Conservation (phyloP, 371 early-diverging fungal species). For the Sporodiniella umbellata region DNA sequence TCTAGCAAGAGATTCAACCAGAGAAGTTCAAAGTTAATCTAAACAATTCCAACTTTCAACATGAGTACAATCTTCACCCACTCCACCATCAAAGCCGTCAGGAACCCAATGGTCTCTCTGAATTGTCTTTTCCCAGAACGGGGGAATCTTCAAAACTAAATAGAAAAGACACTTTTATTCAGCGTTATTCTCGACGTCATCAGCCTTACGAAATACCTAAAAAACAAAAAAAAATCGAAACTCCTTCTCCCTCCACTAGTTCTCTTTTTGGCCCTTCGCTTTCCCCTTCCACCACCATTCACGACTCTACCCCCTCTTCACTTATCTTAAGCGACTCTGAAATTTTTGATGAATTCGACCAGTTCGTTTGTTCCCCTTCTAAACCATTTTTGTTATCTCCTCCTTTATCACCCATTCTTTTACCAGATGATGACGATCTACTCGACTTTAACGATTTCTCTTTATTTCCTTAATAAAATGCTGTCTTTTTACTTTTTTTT, state of each 20-base stretch:
- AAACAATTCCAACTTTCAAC: background rate
- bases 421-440: conserved; percentile 8
- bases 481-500: conserved; percentile 45
- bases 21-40: background rate
- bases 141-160: background rate
- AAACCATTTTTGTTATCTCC: conserved; percentile 8
- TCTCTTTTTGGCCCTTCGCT: conserved; percentile 3
- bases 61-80: conserved; percentile 2
- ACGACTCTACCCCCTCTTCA: background rate
- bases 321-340: conserved; percentile 8
- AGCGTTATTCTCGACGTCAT: conserved; percentile 1
- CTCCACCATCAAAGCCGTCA: background rate
- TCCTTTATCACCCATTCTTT: conserved; percentile 12
- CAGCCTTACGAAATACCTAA: conserved; percentile 10
- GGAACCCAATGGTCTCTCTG: too few relatives aligned
- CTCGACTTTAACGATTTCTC: conserved; percentile 17
- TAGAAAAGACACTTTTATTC: background rate
- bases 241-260: background rate
- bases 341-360: conserved; percentile 15
- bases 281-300: too few relatives aligned
- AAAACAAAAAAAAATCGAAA: background rate
- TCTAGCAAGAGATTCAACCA: background rate
- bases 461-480: conserved; percentile 8
- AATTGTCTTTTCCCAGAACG: too few relatives aligned
- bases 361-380: conserved; percentile 5